phyloP scores from a whole-genome alignment of 2,329 filamentous ascomycete genomes.

The Arthrocladium fulminans region DNA sequence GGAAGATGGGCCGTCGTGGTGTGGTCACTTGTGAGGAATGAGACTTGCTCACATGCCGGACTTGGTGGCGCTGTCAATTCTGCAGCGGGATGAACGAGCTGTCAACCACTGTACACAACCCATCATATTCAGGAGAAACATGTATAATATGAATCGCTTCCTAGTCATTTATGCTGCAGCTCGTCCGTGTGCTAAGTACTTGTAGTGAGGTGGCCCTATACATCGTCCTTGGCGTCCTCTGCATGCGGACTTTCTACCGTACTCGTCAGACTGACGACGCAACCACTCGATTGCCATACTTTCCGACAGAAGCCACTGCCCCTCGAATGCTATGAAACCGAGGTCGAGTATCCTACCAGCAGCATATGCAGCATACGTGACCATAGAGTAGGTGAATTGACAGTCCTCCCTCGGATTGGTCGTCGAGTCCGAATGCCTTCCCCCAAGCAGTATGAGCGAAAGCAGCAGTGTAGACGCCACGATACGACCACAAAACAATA shows the following conservation, averaged over 20 bases:
- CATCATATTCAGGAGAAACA: background rate
- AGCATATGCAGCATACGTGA: background rate
- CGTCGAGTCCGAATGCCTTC: constrained; percentile 4
- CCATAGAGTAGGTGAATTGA: background rate
- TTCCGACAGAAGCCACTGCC: background rate
- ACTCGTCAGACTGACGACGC: background rate
- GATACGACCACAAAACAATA: background rate
- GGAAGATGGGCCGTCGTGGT: too few relatives aligned
- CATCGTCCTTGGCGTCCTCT: background rate
- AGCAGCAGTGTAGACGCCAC: constrained; percentile 17
- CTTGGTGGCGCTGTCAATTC: background rate
- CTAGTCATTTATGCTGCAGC: background rate
- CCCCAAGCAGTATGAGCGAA: constrained; percentile 17
- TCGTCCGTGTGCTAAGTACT: background rate
- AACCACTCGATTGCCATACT: background rate
- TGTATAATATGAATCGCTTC: background rate
- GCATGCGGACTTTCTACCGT: background rate
- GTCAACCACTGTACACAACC: background rate
- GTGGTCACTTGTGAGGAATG: background rate
- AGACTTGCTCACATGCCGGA: background rate
- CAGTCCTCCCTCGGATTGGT: too few relatives aligned
- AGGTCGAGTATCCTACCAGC: background rate
- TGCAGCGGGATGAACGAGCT: background rate
- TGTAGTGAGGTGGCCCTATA: background rate
- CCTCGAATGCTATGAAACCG: background rate